These are phyloP conservation scores for Glycine soja DNA, from an alignment of 306 rosid genomes.

Conservation along the genomic window DNA sequence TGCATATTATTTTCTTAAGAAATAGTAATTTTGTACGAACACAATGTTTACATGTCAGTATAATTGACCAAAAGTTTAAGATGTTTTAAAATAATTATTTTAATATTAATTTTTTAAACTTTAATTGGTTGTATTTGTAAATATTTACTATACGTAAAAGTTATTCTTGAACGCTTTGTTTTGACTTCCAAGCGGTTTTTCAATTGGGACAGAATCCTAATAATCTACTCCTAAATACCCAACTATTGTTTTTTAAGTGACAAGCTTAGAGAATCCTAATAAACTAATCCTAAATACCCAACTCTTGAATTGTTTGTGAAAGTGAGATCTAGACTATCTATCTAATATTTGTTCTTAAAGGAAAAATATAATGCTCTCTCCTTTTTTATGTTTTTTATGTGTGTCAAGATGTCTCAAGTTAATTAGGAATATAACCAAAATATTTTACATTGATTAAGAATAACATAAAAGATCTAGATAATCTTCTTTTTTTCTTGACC, in stretches of 20 bases:
- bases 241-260: slow-evolving; percentile 26
- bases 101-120: neutral
- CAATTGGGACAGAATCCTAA: slow-evolving; percentile 11
- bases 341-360: neutral
- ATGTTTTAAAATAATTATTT: neutral
- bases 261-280: neutral
- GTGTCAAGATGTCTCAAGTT: neutral
- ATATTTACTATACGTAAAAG: neutral
- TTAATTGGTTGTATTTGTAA: neutral
- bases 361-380: neutral
- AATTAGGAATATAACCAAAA: neutral
- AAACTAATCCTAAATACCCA: slow-evolving; percentile 33
- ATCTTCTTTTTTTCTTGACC: neutral
- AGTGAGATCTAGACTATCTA: neutral
- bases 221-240: slow-evolving; percentile 25
- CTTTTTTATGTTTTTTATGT: too few relatives aligned
- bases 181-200: neutral
- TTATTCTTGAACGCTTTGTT: neutral
- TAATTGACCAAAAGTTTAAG: too few relatives aligned
- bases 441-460: neutral
- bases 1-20: too few relatives aligned
- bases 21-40: too few relatives aligned
- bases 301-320: slow-evolving; percentile 16
- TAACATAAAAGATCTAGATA: neutral
- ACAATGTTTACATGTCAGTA: too few relatives aligned